phyloP scores from a whole-genome alignment of 2,329 filamentous ascomycete species.

The Phoma sp. region DNA sequence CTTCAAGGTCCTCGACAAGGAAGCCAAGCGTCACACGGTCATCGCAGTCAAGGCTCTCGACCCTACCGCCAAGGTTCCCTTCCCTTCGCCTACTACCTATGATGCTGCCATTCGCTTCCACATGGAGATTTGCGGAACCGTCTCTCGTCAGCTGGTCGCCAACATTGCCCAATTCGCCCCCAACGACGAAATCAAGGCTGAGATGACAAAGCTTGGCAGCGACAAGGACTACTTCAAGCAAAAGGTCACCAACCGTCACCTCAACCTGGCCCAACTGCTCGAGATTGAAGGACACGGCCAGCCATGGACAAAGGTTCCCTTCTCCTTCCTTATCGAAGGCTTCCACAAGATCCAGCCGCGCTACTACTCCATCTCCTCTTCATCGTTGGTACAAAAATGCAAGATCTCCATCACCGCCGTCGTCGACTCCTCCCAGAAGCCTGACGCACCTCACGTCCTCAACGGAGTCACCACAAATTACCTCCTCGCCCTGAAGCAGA shows the following conservation, averaged over 20 bases:
- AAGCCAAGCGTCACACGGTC: conserved; percentile 78
- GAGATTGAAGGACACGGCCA: conserved; percentile 73
- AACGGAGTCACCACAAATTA: conserved; percentile 98
- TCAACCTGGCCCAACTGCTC: conserved; percentile 89
- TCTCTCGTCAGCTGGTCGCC: conserved; percentile 93
- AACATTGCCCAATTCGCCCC: conserved; percentile 89
- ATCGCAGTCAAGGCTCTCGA: conserved; percentile 91
- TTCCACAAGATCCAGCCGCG: conserved; percentile 94
- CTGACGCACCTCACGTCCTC: conserved; percentile 78
- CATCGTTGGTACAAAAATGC: conserved; percentile 89
- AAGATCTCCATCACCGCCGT: conserved; percentile 95
- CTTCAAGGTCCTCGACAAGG: conserved; percentile 76
- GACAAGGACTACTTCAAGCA: conserved; percentile 97
- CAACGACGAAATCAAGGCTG: conserved; percentile 80
- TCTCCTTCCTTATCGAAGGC: conserved; percentile 93
- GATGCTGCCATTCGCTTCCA: conserved; percentile 93
- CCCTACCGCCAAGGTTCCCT: conserved; percentile 94
- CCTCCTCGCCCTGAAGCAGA: conserved; percentile 90
- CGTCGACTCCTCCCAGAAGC: conserved; percentile 81
- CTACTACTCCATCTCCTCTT: conserved; percentile 99
- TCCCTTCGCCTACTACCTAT: conserved; percentile 95
- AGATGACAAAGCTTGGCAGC: conserved; percentile 85
- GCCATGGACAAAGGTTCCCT: conserved; percentile 84
- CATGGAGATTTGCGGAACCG: conserved; percentile 92
- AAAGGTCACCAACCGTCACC: conserved; percentile 78